phyloP scores from a whole-genome alignment of 176 grass and related monocot genomes.

The Zoysia japonica region DNA sequence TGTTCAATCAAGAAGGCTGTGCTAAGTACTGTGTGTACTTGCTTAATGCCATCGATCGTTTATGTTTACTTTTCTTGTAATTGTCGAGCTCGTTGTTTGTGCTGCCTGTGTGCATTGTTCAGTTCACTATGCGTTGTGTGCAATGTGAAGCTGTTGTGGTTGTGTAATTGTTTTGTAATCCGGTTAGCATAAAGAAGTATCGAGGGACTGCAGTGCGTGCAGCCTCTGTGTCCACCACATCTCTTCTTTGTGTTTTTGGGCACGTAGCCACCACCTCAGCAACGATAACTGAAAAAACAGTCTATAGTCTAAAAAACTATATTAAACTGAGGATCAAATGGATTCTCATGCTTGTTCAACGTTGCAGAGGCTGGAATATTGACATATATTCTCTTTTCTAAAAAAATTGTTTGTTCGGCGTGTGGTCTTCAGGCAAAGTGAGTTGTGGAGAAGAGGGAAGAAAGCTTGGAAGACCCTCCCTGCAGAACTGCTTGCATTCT shows the following conservation, averaged over 20 bases:
- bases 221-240: not conserved
- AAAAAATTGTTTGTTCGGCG: not conserved
- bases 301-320: not conserved
- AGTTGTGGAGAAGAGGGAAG: constrained; percentile 11
- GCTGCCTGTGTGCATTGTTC: not conserved
- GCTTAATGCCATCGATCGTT: not conserved
- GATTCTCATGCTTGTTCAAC: not conserved
- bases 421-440: constrained; percentile 2
- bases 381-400: too few species aligned
- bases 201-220: not conserved
- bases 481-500: not conserved
- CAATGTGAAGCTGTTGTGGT: constrained; percentile 22
- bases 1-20: not conserved
- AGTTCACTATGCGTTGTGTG: constrained; percentile 11
- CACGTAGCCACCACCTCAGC: not conserved
- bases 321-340: not conserved
- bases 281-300: not conserved
- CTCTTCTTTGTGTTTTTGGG: not conserved
- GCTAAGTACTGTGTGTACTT: constrained; percentile 8
- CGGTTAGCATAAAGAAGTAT: constrained; percentile 39
- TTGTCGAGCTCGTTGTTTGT: not conserved
- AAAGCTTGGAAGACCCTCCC: not conserved
- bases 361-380: not conserved
- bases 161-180: not conserved
- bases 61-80: constrained; percentile 20